Evolutionary conservation across 2,329 filamentous ascomycete genomes (phyloP).

Genomic region (Elsinoe australis): DNA sequence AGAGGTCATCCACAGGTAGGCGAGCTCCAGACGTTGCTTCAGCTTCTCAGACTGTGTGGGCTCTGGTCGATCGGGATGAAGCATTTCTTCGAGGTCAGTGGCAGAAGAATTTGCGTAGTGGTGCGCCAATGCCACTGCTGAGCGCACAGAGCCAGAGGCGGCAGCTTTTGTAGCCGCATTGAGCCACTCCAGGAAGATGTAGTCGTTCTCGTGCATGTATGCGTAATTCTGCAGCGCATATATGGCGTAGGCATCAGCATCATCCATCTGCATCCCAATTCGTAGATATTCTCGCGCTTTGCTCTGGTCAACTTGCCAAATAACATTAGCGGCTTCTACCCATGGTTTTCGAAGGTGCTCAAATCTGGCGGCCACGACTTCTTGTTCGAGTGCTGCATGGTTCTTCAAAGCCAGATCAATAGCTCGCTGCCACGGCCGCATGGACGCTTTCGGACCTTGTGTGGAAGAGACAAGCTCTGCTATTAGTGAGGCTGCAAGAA

Average conservation of each 20-base stretch:
- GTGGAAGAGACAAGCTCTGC: constrained; percentile 17
- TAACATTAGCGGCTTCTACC: constrained; percentile 15
- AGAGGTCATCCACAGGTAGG: background rate
- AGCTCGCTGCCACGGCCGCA: constrained; percentile 14
- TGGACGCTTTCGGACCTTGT: background rate
- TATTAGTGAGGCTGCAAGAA: constrained; percentile 18
- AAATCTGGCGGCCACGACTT: constrained; percentile 1
- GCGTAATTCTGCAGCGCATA: constrained; percentile 26
- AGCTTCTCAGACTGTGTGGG: background rate
- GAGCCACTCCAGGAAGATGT: constrained; percentile 34
- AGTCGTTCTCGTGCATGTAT: constrained; percentile 20
- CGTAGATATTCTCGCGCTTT: constrained; percentile 22
- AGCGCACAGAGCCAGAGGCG: constrained; percentile 33
- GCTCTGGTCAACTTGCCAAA: background rate
- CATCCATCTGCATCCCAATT: constrained; percentile 35
- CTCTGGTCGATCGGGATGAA: background rate
- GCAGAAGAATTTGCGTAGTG: constrained; percentile 34
- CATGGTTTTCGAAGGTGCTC: constrained; percentile 28
- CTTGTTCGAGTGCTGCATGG: background rate
- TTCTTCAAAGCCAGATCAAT: constrained; percentile 4
- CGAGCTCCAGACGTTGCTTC: background rate
- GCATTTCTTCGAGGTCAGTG: constrained; percentile 1
- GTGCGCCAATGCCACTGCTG: constrained; percentile 32
- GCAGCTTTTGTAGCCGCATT: constrained; percentile 41
- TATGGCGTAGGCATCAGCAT: constrained; percentile 37